Percentiles rank a stretch among this genome's conserved stretches.
Evolutionary conservation across 1,139 yeast species (phyloP).

Genomic region (Scheffersomyces titani): DNA sequence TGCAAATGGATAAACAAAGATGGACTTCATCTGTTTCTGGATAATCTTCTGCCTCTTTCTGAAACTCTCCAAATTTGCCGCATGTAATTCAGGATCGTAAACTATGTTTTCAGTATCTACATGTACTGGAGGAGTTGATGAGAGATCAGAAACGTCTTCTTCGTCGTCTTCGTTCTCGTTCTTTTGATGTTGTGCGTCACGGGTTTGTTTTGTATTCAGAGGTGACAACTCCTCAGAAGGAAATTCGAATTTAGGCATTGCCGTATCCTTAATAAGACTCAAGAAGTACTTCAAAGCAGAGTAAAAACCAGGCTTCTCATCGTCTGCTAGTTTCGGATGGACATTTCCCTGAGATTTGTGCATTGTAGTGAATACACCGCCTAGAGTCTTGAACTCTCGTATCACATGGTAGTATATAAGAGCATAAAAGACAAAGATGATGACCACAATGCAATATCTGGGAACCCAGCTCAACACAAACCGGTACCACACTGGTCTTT

Average conservation of each 20-base stretch:
- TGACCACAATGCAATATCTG: constrained; percentile 64
- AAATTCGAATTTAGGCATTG: constrained; percentile 31
- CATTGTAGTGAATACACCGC: constrained; percentile 45
- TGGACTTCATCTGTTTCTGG: constrained; percentile 75
- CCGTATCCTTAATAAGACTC: constrained; percentile 20
- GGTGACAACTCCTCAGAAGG: constrained; percentile 15
- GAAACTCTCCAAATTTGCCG: constrained; percentile 61
- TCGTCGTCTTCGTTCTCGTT: constrained; percentile 8
- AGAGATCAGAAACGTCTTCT: constrained; percentile 5
- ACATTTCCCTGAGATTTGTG: constrained; percentile 14
- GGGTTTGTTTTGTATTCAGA: background rate
- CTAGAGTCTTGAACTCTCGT: constrained; percentile 54
- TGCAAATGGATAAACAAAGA: constrained; percentile 82
- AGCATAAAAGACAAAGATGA: constrained; percentile 66
- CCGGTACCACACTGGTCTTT: constrained; percentile 72
- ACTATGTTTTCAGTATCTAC: constrained; percentile 17
- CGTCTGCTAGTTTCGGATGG: constrained; percentile 10
- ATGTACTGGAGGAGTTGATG: constrained; percentile 11
- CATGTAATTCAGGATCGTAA: constrained; percentile 48
- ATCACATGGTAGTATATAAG: constrained; percentile 75
- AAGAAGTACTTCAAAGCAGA: constrained; percentile 36
- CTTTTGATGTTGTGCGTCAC: background rate
- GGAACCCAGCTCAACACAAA: constrained; percentile 82
- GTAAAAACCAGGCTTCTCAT: constrained; percentile 36
- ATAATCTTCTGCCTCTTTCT: constrained; percentile 63